A percentile compares a stretch with the other conserved stretches of the same genome.
Conservation (phyloP, 768 basidiomycete species). For the Fomitopsis serialis region DNA sequence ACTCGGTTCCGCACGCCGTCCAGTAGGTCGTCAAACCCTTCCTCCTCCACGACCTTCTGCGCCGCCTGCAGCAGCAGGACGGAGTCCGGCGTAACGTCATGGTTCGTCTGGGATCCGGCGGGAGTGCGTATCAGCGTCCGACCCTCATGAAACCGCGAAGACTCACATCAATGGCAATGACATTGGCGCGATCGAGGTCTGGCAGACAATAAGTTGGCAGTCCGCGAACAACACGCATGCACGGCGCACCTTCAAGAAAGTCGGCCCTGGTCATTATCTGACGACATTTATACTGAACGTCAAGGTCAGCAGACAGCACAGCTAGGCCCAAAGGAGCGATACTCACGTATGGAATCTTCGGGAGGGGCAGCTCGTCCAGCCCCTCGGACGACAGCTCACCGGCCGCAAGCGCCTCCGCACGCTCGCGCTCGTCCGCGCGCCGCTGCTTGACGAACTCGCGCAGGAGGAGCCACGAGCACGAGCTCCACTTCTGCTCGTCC, state of each 20-base stretch:
- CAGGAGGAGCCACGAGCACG: constrained; percentile 76
- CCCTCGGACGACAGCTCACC: constrained; percentile 29
- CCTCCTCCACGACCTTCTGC: constrained; percentile 61
- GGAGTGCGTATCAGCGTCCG: neutral
- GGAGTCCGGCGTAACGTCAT: constrained; percentile 78
- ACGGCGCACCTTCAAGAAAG: constrained; percentile 63
- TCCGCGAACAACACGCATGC: neutral
- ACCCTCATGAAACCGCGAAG: neutral
- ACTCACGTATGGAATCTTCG: constrained; percentile 56
- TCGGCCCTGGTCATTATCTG: constrained; percentile 84
- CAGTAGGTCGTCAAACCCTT: constrained; percentile 76
- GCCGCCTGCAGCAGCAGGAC: constrained; percentile 72
- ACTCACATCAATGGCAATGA: constrained; percentile 76
- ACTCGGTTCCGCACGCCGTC: constrained; percentile 70
- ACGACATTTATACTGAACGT: constrained; percentile 56
- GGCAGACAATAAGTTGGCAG: constrained; percentile 4
- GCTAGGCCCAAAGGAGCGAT: constrained; percentile 7
- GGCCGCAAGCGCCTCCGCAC: constrained; percentile 33
- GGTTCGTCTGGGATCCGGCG: constrained; percentile 43
- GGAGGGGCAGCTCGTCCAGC: constrained; percentile 46
- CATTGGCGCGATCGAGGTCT: constrained; percentile 65
- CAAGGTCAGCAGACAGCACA: constrained; percentile 1
- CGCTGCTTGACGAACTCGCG: constrained; percentile 65
- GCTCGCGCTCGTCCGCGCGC: constrained; percentile 41
- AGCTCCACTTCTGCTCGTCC: constrained; percentile 90